Percentiles rank a stretch among this genome's conserved stretches.
Conservation (phyloP, 2,329 filamentous ascomycete species). For the Aspergillus persii region DNA sequence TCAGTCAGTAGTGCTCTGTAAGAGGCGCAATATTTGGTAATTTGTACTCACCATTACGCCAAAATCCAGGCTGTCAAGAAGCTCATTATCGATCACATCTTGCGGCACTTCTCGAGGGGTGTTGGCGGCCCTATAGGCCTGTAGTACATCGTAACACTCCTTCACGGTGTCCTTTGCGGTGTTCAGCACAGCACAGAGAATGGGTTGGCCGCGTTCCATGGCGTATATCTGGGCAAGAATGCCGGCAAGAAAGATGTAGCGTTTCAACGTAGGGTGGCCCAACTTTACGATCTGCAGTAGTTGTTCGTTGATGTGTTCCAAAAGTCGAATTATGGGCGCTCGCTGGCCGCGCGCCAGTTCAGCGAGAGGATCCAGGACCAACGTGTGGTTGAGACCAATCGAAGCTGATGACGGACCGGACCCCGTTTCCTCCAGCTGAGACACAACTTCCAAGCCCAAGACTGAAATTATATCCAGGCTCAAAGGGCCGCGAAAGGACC, state of each 20-base stretch:
- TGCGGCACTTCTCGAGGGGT: background rate
- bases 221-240: conserved; percentile 11
- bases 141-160: background rate
- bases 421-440: conserved; percentile 16
- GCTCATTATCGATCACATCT: too few relatives aligned
- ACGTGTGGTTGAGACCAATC: background rate
- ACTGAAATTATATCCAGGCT: conserved; percentile 17
- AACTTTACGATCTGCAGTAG: conserved; percentile 16
- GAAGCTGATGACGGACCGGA: background rate
- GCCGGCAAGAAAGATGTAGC: conserved; percentile 8
- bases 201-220: conserved; percentile 8
- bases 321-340: conserved; percentile 14
- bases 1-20: too few relatives aligned
- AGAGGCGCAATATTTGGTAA: too few relatives aligned
- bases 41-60: too few relatives aligned
- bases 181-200: conserved; percentile 8
- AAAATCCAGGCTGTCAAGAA: too few relatives aligned
- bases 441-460: conserved; percentile 18
- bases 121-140: background rate
- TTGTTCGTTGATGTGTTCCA: conserved; percentile 19
- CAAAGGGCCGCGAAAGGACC: conserved; percentile 18
- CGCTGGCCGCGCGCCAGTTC: conserved; percentile 19
- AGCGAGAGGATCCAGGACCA: conserved; percentile 8
- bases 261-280: conserved; percentile 12
- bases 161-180: background rate